Percentiles rank a stretch among this genome's conserved stretches.
These are phyloP conservation scores for Colletotrichum nymphaeae DNA, from an alignment of 2,329 filamentous ascomycete species.

Conservation along the genomic window DNA sequence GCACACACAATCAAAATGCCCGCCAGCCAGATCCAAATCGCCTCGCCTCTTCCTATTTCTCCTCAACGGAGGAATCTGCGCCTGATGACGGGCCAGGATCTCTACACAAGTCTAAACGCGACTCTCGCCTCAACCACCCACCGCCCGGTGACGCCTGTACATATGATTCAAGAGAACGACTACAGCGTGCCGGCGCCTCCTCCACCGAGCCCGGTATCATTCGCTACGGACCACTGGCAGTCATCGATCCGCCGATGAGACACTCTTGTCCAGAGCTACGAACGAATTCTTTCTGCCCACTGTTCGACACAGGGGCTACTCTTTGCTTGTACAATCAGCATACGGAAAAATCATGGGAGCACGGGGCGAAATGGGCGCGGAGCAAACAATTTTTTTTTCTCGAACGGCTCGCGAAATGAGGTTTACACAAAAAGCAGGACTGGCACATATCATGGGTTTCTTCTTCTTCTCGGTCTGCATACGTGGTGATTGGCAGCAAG, in stretches of 20 bases:
- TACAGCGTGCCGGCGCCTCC: slow-evolving; percentile 74
- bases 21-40: slow-evolving; percentile 55
- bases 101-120: slow-evolving; percentile 65
- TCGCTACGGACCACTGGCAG: slow-evolving; percentile 67
- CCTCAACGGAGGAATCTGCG: slow-evolving; percentile 58
- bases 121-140: slow-evolving; percentile 59
- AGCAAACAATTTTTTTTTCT: slow-evolving; percentile 28
- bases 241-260: slow-evolving; percentile 46
- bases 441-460: background rate
- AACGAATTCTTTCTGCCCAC: background rate
- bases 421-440: slow-evolving; percentile 14
- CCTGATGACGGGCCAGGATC: slow-evolving; percentile 60
- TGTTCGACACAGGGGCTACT: slow-evolving; percentile 7
- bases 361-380: slow-evolving; percentile 21
- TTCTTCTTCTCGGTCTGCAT: background rate
- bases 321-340: slow-evolving; percentile 30
- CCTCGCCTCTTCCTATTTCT: slow-evolving; percentile 60
- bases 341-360: slow-evolving; percentile 26
- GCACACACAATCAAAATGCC: slow-evolving; percentile 51
- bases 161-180: slow-evolving; percentile 66
- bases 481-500: background rate
- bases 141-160: slow-evolving; percentile 58
- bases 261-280: background rate
- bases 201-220: slow-evolving; percentile 73
- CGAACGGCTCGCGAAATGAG: background rate